phyloP scores from a whole-genome alignment of 441 rosid genomes.

The Adansonia gregorii region DNA sequence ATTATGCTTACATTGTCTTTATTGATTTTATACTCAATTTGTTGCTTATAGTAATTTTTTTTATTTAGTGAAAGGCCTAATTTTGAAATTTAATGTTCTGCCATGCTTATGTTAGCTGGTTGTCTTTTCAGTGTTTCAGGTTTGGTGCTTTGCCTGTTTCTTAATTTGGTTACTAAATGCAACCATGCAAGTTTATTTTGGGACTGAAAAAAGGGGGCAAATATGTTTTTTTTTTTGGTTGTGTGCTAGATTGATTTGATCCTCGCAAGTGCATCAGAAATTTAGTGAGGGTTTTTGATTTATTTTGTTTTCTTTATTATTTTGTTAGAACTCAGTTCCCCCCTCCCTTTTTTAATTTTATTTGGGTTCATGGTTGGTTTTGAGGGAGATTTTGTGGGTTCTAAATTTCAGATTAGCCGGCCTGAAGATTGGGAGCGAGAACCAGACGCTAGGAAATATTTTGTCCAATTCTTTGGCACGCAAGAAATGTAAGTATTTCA shows the following conservation, averaged over 20 bases:
- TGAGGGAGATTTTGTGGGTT: constrained; percentile 33
- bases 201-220: background rate
- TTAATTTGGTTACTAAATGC: background rate
- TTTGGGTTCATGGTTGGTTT: constrained; percentile 16
- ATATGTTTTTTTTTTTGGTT: background rate
- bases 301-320: background rate
- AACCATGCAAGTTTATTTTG: background rate
- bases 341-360: constrained; percentile 4
- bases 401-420: constrained; percentile 70
- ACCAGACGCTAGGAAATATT: constrained; percentile 86
- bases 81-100: background rate
- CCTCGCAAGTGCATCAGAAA: background rate
- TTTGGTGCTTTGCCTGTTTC: background rate
- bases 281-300: background rate
- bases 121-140: background rate
- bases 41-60: background rate
- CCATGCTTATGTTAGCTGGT: background rate
- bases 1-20: constrained; percentile 22
- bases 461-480: constrained; percentile 95
- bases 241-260: constrained; percentile 6
- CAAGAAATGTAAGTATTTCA: constrained; percentile 81
- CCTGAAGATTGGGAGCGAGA: constrained; percentile 86
- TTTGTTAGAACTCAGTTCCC: background rate
- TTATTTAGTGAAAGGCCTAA: background rate
- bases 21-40: background rate